These are phyloP conservation scores for Dentipellis fragilis DNA, from an alignment of 768 basidiomycete species.

Conservation along the genomic window DNA sequence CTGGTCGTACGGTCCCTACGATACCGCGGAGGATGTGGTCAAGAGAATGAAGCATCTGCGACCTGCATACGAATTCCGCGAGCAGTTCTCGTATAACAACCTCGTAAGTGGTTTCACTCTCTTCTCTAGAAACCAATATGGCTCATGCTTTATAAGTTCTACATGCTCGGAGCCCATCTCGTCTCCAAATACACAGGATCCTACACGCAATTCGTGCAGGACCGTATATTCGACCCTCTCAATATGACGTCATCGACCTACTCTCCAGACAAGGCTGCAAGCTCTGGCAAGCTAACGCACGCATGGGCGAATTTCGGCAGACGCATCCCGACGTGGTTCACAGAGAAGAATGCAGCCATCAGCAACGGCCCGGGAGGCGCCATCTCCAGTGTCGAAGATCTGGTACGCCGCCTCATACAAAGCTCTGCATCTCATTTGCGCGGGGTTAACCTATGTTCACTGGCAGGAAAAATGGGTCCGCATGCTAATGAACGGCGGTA, in stretches of 20 bases:
- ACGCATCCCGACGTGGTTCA: slow-evolving; percentile 22
- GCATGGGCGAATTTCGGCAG: slow-evolving; percentile 23
- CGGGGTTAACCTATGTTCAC: neutral
- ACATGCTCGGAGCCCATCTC: slow-evolving; percentile 23
- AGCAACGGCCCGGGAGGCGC: slow-evolving; percentile 31
- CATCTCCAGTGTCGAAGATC: slow-evolving; percentile 30
- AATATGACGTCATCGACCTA: slow-evolving; percentile 31
- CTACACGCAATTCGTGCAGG: slow-evolving; percentile 29
- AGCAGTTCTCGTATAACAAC: slow-evolving; percentile 30
- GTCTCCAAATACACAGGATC: slow-evolving; percentile 23
- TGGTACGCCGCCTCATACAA: slow-evolving; percentile 24
- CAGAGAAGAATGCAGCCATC: slow-evolving; percentile 16
- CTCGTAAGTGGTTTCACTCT: slow-evolving; percentile 12
- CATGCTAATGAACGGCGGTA: slow-evolving; percentile 24
- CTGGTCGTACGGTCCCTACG: neutral
- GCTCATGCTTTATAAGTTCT: slow-evolving; percentile 24
- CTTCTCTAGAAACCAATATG: neutral
- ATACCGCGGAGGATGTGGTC: slow-evolving; percentile 4
- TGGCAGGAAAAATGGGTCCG: slow-evolving; percentile 30
- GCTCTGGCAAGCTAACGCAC: slow-evolving; percentile 23
- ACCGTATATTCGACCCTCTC: slow-evolving; percentile 30
- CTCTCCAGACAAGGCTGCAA: slow-evolving; percentile 21
- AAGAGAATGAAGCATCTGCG: slow-evolving; percentile 20
- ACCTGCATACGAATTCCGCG: slow-evolving; percentile 26
- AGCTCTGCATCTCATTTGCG: neutral